These are phyloP conservation scores for Claviceps sorghi DNA, from an alignment of 2,329 filamentous ascomycete species.

Conservation along the genomic window DNA sequence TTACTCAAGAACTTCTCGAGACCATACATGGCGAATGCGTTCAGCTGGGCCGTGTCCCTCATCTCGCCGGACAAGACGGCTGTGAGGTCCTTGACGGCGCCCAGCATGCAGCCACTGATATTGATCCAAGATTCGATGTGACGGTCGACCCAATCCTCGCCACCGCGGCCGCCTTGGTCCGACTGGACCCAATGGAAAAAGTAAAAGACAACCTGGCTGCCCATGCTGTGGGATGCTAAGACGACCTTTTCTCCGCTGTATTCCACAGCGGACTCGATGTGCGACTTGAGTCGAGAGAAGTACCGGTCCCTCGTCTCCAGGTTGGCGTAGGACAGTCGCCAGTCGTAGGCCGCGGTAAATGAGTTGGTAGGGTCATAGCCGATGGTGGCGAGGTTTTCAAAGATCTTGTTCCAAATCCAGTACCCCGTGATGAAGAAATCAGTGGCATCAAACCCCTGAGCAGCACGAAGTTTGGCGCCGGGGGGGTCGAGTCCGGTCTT, in stretches of 20 bases:
- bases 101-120: constrained; percentile 94
- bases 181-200: constrained; percentile 70
- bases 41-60: constrained; percentile 94
- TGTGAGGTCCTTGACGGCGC: constrained; percentile 78
- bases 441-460: constrained; percentile 92
- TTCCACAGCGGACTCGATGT: constrained; percentile 73
- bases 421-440: constrained; percentile 89
- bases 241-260: constrained; percentile 67
- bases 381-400: constrained; percentile 90
- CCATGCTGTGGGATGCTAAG: constrained; percentile 91
- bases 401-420: constrained; percentile 99
- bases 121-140: constrained; percentile 96
- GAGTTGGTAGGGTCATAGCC: constrained; percentile 81
- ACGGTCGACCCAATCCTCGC: constrained; percentile 75
- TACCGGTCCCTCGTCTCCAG: constrained; percentile 86
- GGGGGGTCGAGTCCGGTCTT: constrained; percentile 81
- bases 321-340: constrained; percentile 81
- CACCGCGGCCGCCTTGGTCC: constrained; percentile 63
- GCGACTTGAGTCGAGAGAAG: constrained; percentile 76
- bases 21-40: constrained; percentile 90
- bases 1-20: constrained; percentile 89
- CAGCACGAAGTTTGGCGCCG: constrained; percentile 75
- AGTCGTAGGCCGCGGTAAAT: constrained; percentile 66
- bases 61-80: constrained; percentile 92
- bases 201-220: constrained; percentile 83